A percentile compares a stretch with the other conserved stretches of the same genome.
Conservation (phyloP, 352 stramenopile species). For the Globisporangium polare region DNA sequence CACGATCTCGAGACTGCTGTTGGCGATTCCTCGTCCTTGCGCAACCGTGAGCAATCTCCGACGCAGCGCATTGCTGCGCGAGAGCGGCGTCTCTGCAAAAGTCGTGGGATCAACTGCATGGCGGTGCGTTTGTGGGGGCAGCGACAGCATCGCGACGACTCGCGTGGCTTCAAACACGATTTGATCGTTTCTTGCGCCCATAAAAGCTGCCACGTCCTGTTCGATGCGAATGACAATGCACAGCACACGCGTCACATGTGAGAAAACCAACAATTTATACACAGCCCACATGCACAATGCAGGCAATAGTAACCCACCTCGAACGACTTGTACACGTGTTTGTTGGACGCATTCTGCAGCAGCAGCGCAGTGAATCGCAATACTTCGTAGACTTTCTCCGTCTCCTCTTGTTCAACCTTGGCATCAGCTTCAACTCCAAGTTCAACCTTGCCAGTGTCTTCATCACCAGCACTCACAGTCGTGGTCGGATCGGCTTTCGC, state of each 20-base stretch:
- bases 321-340: slow-evolving; percentile 62
- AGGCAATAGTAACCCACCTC: slow-evolving; percentile 26
- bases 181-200: slow-evolving; percentile 66
- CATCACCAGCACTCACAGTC: not conserved
- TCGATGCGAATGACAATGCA: slow-evolving; percentile 17
- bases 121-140: slow-evolving; percentile 66
- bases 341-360: slow-evolving; percentile 79
- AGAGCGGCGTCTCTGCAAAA: slow-evolving; percentile 36
- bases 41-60: slow-evolving; percentile 52
- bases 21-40: slow-evolving; percentile 37
- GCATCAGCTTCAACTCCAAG: slow-evolving; percentile 9
- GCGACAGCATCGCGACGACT: slow-evolving; percentile 65
- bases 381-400: slow-evolving; percentile 60
- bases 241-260: not conserved
- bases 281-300: not conserved
- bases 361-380: slow-evolving; percentile 73
- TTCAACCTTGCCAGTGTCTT: slow-evolving; percentile 18
- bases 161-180: slow-evolving; percentile 67
- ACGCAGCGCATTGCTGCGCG: slow-evolving; percentile 38
- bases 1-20: slow-evolving; percentile 59
- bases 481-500: not conserved
- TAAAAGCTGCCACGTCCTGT: slow-evolving; percentile 23
- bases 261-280: not conserved
- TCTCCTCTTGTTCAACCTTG: slow-evolving; percentile 34
- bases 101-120: slow-evolving; percentile 52